phyloP scores from a whole-genome alignment of 352 stramenopile genomes.

The Blastocystis sp. region DNA sequence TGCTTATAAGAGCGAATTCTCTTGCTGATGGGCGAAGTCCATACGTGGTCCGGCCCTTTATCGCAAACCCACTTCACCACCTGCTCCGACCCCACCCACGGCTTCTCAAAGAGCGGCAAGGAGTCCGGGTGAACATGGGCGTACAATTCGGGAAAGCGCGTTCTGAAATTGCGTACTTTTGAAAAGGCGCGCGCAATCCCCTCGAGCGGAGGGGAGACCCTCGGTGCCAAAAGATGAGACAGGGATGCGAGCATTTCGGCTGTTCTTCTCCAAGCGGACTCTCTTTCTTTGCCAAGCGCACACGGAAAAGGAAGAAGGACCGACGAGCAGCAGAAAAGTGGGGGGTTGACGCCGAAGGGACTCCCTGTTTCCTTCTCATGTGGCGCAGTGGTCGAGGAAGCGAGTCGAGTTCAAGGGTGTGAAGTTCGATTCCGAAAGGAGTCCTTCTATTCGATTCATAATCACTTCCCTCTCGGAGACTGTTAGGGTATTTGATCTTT shows the following conservation, averaged over 20 bases:
- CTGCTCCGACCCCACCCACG: constrained; percentile 53
- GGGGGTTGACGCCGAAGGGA: neutral
- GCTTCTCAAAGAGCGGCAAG: constrained; percentile 23
- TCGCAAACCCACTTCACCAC: constrained; percentile 51
- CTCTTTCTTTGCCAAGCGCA: too few relatives aligned
- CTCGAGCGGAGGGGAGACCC: neutral
- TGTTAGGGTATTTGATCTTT: too few relatives aligned
- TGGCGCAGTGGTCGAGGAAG: neutral
- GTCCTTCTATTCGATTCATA: too few relatives aligned
- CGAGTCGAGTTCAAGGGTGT: too few relatives aligned
- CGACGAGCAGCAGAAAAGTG: neutral
- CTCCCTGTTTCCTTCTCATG: neutral
- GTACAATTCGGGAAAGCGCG: constrained; percentile 55
- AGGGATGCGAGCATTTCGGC: neutral
- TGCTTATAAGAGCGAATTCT: constrained; percentile 47
- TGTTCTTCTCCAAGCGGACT: too few relatives aligned
- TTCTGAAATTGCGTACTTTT: constrained; percentile 52
- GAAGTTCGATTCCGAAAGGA: too few relatives aligned
- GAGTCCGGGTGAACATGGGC: constrained; percentile 36
- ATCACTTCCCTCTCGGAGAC: too few relatives aligned
- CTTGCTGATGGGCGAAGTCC: neutral
- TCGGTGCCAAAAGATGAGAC: neutral
- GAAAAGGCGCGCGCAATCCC: neutral
- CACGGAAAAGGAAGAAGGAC: neutral
- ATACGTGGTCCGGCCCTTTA: constrained; percentile 55